A percentile compares a stretch with the other conserved stretches of the same genome.
These are phyloP conservation scores for Miamiensis avidus DNA, from an alignment of 169 alveolate species.

Conservation along the genomic window DNA sequence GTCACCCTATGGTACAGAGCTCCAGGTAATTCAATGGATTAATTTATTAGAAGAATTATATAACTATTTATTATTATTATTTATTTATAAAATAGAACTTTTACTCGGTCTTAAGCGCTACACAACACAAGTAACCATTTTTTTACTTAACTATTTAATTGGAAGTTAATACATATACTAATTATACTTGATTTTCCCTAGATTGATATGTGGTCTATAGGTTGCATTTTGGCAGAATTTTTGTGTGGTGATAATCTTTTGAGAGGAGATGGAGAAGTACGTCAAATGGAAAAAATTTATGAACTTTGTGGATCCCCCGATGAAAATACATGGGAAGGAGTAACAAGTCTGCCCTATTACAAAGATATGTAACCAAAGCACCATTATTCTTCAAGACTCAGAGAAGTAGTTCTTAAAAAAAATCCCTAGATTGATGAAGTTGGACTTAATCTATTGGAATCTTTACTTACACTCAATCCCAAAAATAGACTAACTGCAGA, in stretches of 20 bases:
- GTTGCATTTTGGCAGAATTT: constrained; percentile 59
- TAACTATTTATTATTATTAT: too few species aligned
- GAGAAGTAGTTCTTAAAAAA: constrained; percentile 25
- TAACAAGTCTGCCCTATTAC: constrained; percentile 50
- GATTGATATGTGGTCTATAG: constrained; percentile 64
- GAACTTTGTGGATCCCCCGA: constrained; percentile 70
- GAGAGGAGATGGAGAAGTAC: constrained; percentile 55
- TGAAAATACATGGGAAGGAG: constrained; percentile 70
- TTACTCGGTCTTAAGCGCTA: not conserved
- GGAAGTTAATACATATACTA: too few species aligned
- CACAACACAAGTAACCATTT: too few species aligned
- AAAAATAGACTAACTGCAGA: constrained; percentile 55
- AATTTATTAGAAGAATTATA: too few species aligned
- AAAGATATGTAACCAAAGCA: constrained; percentile 54
- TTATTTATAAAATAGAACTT: not conserved
- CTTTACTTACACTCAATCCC: constrained; percentile 59
- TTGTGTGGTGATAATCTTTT: constrained; percentile 47
- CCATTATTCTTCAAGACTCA: constrained; percentile 32
- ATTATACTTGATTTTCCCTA: too few species aligned
- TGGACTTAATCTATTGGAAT: constrained; percentile 54
- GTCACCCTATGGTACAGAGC: constrained; percentile 96
- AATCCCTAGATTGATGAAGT: constrained; percentile 35
- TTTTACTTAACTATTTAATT: too few species aligned
- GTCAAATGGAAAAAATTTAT: constrained; percentile 70
- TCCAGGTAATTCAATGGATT: constrained; percentile 72